phyloP scores from a whole-genome alignment of 257 asterid species.

The Cruciata laevipes region DNA sequence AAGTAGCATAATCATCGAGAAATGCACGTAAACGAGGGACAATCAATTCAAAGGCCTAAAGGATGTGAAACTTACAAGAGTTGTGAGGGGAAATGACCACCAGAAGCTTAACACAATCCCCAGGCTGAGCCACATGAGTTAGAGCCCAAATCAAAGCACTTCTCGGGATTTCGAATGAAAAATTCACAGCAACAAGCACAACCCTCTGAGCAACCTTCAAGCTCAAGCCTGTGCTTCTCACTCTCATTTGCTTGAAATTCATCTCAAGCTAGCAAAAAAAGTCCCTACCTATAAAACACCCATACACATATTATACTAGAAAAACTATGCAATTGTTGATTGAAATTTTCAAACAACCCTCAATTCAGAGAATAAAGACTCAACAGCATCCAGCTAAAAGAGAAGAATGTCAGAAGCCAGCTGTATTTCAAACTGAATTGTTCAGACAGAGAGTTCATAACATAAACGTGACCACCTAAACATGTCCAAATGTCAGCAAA shows the following conservation, averaged over 20 bases:
- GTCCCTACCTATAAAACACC: not conserved
- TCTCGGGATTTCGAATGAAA: conserved; percentile 55
- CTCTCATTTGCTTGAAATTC: conserved; percentile 43
- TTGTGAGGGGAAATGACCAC: conserved; percentile 49
- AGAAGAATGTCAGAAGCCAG: not conserved
- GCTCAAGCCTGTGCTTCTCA: conserved; percentile 21
- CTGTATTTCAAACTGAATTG: conserved; percentile 14
- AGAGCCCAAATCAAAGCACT: conserved; percentile 73
- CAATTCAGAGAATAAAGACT: not conserved
- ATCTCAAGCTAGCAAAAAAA: conserved; percentile 27
- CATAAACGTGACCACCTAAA: conserved; percentile 31
- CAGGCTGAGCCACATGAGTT: conserved; percentile 64
- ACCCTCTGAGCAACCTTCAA: conserved; percentile 30
- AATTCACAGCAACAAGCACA: conserved; percentile 67
- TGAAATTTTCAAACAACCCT: not conserved
- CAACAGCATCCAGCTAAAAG: conserved; percentile 2
- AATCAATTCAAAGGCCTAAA: not conserved
- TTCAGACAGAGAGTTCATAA: conserved; percentile 21
- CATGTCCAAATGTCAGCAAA: conserved; percentile 31
- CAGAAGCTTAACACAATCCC: conserved; percentile 62
- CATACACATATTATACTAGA: not conserved
- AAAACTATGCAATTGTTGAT: not conserved
- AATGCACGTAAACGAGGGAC: not conserved
- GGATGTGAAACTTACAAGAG: conserved; percentile 38
- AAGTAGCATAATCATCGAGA: not conserved